Conservation (phyloP, 768 basidiomycete genomes). For the Mycena rebaudengoi region DNA sequence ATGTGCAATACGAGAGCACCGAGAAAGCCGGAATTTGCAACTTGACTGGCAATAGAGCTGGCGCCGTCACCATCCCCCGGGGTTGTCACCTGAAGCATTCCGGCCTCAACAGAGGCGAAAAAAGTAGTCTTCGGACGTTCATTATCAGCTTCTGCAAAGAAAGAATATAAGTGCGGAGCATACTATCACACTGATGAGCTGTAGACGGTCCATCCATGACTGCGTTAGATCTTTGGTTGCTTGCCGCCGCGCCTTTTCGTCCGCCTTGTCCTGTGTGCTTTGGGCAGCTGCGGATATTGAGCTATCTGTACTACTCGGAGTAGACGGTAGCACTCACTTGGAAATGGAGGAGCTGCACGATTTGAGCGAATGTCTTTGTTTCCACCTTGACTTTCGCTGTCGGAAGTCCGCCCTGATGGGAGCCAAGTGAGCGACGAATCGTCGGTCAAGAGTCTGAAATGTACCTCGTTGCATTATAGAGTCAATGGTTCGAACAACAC, state of each 20-base stretch:
- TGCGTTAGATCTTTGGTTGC: conserved; percentile 61
- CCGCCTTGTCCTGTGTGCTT: conserved; percentile 50
- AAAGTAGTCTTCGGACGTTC: conserved; percentile 58
- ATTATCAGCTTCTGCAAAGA: not conserved
- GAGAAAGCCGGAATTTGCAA: conserved; percentile 56
- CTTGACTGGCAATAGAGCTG: conserved; percentile 32
- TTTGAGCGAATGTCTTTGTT: not conserved
- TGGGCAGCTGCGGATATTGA: conserved; percentile 10
- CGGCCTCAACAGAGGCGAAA: conserved; percentile 66
- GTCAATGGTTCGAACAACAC: no score
- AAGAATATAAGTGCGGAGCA: conserved; percentile 27
- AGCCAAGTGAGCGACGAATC: no score
- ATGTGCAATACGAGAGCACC: conserved; percentile 64
- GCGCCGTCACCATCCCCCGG: conserved; percentile 30
- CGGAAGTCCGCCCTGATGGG: no score
- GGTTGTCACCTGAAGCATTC: conserved; percentile 55
- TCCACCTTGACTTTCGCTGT: no score
- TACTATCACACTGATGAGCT: conserved; percentile 68
- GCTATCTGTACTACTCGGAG: not conserved
- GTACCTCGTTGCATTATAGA: no score
- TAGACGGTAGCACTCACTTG: not conserved
- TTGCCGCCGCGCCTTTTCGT: conserved; percentile 53
- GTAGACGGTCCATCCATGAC: conserved; percentile 70
- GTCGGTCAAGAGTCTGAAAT: no score
- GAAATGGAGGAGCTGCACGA: not conserved